phyloP scores from a whole-genome alignment of 495 filamentous ascomycete genomes.

The Penicillium paxilli region DNA sequence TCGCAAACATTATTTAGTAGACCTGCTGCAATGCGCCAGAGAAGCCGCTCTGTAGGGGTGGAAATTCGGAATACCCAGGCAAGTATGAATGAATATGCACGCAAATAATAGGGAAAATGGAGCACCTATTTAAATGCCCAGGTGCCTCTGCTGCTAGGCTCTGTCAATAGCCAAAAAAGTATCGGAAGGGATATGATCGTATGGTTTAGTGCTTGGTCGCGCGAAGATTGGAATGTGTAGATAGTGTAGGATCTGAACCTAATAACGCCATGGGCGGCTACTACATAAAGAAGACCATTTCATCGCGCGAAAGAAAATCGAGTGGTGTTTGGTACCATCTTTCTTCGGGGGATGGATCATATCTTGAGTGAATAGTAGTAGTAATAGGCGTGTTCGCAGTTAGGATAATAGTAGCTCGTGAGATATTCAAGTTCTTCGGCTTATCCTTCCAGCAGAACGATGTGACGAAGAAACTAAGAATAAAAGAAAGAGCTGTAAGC shows the following conservation, averaged over 20 bases:
- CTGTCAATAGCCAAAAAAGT: too few species aligned
- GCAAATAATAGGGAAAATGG: too few species aligned
- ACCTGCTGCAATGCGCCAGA: too few species aligned
- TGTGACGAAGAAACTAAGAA: constrained; percentile 36
- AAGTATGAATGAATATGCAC: too few species aligned
- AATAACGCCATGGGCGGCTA: constrained; percentile 21
- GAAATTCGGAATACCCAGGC: too few species aligned
- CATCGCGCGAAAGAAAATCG: constrained; percentile 21
- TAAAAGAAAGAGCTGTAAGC: constrained; percentile 42
- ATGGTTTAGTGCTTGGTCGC: constrained; percentile 10
- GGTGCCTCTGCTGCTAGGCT: too few species aligned
- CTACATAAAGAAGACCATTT: constrained; percentile 17
- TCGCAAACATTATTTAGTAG: too few species aligned
- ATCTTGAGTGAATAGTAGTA: background rate
- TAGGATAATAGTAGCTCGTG: constrained; percentile 21
- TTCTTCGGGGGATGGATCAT: background rate
- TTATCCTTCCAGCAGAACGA: constrained; percentile 46
- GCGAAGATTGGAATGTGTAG: constrained; percentile 15
- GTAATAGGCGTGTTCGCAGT: background rate
- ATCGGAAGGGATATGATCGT: constrained; percentile 25
- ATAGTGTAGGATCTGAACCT: constrained; percentile 16
- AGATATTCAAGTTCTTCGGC: constrained; percentile 28
- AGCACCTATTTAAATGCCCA: too few species aligned
- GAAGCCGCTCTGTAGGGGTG: too few species aligned
- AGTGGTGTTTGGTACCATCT: constrained; percentile 22